Base-by-base conservation (phyloP, 805 yeast genomes). In the Ogataea nonfermentans region DNA sequence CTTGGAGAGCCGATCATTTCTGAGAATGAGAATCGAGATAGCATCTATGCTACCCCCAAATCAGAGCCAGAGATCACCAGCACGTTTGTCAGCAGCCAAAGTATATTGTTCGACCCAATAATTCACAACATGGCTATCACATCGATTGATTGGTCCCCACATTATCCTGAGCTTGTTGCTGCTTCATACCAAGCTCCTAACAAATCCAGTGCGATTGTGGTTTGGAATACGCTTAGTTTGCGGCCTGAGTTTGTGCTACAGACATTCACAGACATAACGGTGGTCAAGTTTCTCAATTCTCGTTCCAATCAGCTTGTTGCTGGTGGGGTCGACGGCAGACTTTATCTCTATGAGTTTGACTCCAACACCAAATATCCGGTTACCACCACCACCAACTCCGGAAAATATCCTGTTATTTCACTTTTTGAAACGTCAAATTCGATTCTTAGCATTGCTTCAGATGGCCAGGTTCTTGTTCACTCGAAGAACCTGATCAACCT, bases 281-380 rank as follows among this genome's bases (percentile, higher is more conserved):
- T 51, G 6, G 63, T 71, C 8, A 64, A 62, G 40, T 75, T 77
- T 43, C 70, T 73, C 22, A 52, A 52, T 9, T 45, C 55, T 11
- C 59, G 65, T 15, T 55, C 72, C 2, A 61, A 64, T 34, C 62
- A 67, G 35, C 57, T 79, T 1, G 53, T 74, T 19, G 81, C 71
- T 0, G 78, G 81, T 0, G 65, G 76, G 4, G 51, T 52, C 12
- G 71, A 72, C 48, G 84, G 84, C 0, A 66, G 66, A 35, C 32
- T 78, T 1, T 70, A 68, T n/a, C 56, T 73, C 7, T 78, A 81
- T 80, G 74, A 76, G 25, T 48, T 58, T 30, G 40, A 47, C 45
- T 71, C 59, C 3, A 9, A 23, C n/a, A 50, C 61, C n/a, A 43
- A 55, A 32, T 57, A 51, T 32, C 63, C 62, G 3, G 40, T 47